These are phyloP conservation scores for Warburgia ugandensis DNA, from an alignment of 164 flowering plant species.

Conservation along the genomic window DNA sequence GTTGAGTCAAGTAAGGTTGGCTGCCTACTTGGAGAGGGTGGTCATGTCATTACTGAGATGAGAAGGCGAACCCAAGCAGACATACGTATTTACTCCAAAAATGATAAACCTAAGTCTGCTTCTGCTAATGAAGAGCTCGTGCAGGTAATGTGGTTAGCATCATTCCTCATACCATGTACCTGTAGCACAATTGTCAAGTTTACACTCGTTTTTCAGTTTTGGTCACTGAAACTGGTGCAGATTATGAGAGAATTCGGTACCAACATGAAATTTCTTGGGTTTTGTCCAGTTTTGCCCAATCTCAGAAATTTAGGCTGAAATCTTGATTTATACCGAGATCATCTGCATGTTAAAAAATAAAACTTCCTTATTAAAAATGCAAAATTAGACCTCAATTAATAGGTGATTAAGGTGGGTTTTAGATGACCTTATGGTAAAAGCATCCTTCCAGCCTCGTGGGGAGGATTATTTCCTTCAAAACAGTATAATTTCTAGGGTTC, in stretches of 20 bases:
- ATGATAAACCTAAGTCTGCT: slow-evolving; percentile 57
- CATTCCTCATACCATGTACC: background rate
- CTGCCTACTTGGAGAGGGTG: slow-evolving; percentile 77
- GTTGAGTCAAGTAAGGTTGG: slow-evolving; percentile 67
- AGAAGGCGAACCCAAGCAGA: slow-evolving; percentile 64
- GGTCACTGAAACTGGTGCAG: background rate
- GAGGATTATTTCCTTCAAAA: too few species aligned
- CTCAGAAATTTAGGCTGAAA: background rate
- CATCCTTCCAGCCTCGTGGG: too few species aligned
- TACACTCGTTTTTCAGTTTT: background rate
- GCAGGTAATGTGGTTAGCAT: slow-evolving; percentile 45
- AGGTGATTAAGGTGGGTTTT: too few species aligned
- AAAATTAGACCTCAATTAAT: too few species aligned
- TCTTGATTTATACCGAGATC: too few species aligned
- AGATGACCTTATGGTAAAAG: too few species aligned
- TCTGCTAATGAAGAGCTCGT: slow-evolving; percentile 72
- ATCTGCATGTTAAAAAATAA: too few species aligned
- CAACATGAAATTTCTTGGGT: background rate
- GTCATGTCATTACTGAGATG: slow-evolving; percentile 65
- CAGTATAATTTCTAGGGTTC: too few species aligned
- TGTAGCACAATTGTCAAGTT: background rate
- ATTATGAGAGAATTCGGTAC: background rate
- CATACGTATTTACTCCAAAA: slow-evolving; percentile 58
- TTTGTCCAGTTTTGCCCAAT: background rate
- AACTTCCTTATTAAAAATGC: too few species aligned